phyloP scores from a whole-genome alignment of 371 early-diverging fungal species.

The Haplosporangium sp. region DNA sequence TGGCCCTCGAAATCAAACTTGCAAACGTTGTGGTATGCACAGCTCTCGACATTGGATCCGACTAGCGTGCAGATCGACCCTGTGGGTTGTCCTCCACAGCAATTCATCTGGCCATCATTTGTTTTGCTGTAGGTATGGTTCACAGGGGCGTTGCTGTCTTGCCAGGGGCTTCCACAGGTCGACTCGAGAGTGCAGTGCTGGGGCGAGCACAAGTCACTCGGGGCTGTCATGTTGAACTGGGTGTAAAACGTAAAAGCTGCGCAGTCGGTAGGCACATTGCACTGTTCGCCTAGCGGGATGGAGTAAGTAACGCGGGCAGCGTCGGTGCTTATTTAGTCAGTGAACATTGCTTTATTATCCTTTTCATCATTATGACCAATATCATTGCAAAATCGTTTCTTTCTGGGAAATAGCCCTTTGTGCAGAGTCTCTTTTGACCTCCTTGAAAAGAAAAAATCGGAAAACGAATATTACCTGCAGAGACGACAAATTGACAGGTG shows the following conservation, averaged over 20 bases:
- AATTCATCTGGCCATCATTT: constrained; percentile 23
- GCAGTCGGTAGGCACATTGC: constrained; percentile 65
- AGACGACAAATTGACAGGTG: constrained; percentile 53
- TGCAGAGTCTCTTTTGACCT: too few species aligned
- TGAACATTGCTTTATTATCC: not conserved
- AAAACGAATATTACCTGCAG: constrained; percentile 34
- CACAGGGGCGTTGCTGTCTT: constrained; percentile 54
- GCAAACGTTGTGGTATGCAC: constrained; percentile 50
- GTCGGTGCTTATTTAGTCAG: not conserved
- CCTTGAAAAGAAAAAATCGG: not conserved
- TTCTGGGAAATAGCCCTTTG: too few species aligned
- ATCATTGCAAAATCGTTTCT: too few species aligned
- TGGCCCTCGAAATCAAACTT: constrained; percentile 28
- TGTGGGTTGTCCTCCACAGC: constrained; percentile 62
- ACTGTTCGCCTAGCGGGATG: constrained; percentile 57
- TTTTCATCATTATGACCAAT: too few species aligned
- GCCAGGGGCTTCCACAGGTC: constrained; percentile 66
- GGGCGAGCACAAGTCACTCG: constrained; percentile 61
- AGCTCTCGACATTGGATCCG: constrained; percentile 59
- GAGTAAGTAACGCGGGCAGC: not conserved
- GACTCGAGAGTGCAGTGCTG: constrained; percentile 68
- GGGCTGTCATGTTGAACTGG: constrained; percentile 37
- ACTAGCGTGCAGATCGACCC: constrained; percentile 56
- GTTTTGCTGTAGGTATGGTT: constrained; percentile 13
- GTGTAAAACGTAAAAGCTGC: constrained; percentile 62